Evolutionary conservation across 176 grass and related monocot genomes (phyloP), one percentile per base, ranked within the genome.

Genomic region (Tillandsia fasciculata): DNA sequence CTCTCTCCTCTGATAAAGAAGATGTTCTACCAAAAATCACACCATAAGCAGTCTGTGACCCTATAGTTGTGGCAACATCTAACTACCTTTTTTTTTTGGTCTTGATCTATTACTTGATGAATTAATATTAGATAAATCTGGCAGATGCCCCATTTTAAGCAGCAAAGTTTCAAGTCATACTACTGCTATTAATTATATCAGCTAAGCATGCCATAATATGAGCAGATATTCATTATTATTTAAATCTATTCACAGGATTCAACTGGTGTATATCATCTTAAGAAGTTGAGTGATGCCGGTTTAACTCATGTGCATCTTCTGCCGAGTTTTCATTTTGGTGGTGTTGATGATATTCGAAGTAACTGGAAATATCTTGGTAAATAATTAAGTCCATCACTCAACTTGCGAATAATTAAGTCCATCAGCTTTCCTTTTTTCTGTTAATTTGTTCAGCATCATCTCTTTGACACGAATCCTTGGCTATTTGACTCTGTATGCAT

Each of bases 261-360:
- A 3, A 72, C 70, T 72, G 88, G 88, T 65, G 71, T 87, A 56
- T 26, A 12, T 18, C 92, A 91, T 70, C 66, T 96, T 51, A 88
- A 51, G 67, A 91, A 83, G 63, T 48, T 96, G 75, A 76, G 83
- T 72, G 73, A 84, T 80, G 88, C 86, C 22, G 92, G 92, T 80
- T 82, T 96, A 63, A 89, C 83, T 68, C 92, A 96, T 84, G 83
- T 89, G 42, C 92, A 96, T 89, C 78, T 96, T 64, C 83, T 96
- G 53, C 92, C 88, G 76, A 86, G 88, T 66, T 96, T 83, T 89
- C 88, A 96, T 73, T 96, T 96, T 82, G 80, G 74, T 51, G 76
- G 83, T 76, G 88, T 96, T 78, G 88, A 91, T 52, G 92, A 96
- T 78, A 82, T 78, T 59, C 79, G 79, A 65, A 78, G 22, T 71